Conservation (phyloP, 2,329 filamentous ascomycete genomes). For the Calonectria crousiana region DNA sequence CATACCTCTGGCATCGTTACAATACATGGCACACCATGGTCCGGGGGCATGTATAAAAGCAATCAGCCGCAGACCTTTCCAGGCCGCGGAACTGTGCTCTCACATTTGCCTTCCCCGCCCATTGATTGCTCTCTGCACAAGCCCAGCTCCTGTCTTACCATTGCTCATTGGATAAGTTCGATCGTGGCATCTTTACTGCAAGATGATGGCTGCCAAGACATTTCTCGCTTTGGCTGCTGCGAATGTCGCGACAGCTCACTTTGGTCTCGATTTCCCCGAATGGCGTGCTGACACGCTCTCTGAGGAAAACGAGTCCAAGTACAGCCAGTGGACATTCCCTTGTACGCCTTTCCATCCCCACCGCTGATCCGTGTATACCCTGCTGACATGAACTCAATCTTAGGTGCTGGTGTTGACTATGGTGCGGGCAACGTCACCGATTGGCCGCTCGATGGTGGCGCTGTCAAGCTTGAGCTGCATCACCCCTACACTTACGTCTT, state of each 20-base stretch:
- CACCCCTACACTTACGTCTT: constrained; percentile 66
- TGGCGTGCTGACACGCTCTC: constrained; percentile 63
- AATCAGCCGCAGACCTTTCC: neutral
- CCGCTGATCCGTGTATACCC: neutral
- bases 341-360: constrained; percentile 53
- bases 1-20: constrained; percentile 9
- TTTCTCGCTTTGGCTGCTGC: constrained; percentile 51
- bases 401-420: constrained; percentile 63
- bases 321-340: constrained; percentile 64
- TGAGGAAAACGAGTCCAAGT: constrained; percentile 51
- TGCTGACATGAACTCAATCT: constrained; percentile 9
- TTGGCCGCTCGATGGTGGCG: constrained; percentile 65
- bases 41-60: constrained; percentile 15
- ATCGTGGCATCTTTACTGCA: neutral
- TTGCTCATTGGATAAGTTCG: neutral
- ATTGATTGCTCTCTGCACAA: no score
- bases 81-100: neutral
- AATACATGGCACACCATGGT: neutral
- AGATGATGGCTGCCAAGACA: constrained; percentile 48
- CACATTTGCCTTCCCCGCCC: neutral
- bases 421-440: constrained; percentile 61
- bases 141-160: neutral
- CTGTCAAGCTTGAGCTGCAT: constrained; percentile 62
- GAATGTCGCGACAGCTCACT: constrained; percentile 60
- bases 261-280: constrained; percentile 59